Base-by-base conservation (phyloP, 495 filamentous ascomycete species). In the Aspergillus ellipticus region DNA sequence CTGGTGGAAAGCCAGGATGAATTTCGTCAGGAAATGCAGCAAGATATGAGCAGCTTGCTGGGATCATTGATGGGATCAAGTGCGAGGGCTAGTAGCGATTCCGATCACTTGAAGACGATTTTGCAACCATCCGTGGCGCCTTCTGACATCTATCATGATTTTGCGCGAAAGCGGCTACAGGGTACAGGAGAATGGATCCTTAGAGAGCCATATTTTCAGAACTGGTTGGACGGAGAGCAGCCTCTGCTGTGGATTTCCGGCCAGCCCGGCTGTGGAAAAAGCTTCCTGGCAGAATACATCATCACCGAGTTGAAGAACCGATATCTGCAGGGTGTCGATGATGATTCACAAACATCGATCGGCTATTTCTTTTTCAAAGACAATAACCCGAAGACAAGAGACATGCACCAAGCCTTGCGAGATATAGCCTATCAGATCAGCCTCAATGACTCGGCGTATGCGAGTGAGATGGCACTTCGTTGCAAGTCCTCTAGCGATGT, bases 311-410 rank as follows among this genome's bases (percentile, higher is more conserved):
- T 68, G 16, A 26, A 33, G 2, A 24, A 42, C 0, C 45, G 5
- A 3, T 55, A 43, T 43, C 55, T 58, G 8, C 55, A 60, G 54
- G 13, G 6, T 11, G 20, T 13, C n/a, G 13, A 10, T 4, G 24
- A 47, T 10, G n/a, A 6, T 0, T 31, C 16, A 10, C 19, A 24
- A n/a, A 22, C 45, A n/a, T 69, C 62, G 8, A 35, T 66, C 28
- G 68, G 53, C 1, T 73, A 66, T 53, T 73, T 73, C 56, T 69
- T 66, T 59, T 68, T 71, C 65, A 67, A 62, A 37, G 59, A 65
- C 29, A 58, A 68, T 42, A 58, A 65, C 33, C 61, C 61, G 15
- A 50, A 66, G 22, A 67, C 63, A 19, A 37, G 67, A 24, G 61
- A 54, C 6, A 41, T 66, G 8, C 56, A 68, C 33, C 60, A 64